These are phyloP conservation scores for Danielozyma ontarioensis DNA, from an alignment of 805 yeast species.

Conservation along the genomic window DNA sequence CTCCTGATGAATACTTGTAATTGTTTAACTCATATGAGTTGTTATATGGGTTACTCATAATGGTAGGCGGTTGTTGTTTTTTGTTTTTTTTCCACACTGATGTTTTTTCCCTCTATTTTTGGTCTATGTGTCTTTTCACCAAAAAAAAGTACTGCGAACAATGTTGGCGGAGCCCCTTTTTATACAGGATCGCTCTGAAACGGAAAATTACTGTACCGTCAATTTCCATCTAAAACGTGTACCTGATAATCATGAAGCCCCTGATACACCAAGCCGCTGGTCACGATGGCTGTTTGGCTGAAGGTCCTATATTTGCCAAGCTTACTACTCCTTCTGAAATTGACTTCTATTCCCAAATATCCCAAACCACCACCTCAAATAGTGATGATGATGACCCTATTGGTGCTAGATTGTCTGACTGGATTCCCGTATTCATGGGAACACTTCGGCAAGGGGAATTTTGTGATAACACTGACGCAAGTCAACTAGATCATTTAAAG, in stretches of 20 bases:
- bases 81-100: background rate
- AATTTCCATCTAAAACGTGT: no score
- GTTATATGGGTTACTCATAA: slow-evolving; percentile 20
- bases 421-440: slow-evolving; percentile 67
- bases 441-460: slow-evolving; percentile 41
- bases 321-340: slow-evolving; percentile 60
- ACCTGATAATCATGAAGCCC: no score
- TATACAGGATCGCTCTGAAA: no score
- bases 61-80: background rate
- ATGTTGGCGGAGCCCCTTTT: no score
- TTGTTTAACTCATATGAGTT: slow-evolving; percentile 25
- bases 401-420: slow-evolving; percentile 39
- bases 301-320: slow-evolving; percentile 71
- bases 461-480: no score
- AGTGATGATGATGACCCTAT: slow-evolving; percentile 17
- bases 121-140: background rate
- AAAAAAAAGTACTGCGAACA: no score
- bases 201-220: no score
- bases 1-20: slow-evolving; percentile 28
- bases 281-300: slow-evolving; percentile 71
- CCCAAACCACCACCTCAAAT: slow-evolving; percentile 12
- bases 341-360: slow-evolving; percentile 56
- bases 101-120: background rate
- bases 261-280: slow-evolving; percentile 88
- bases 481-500: no score